These are phyloP conservation scores for Gaillardinia entomophila DNA, from an alignment of 805 yeast genomes.

Conservation along the genomic window DNA sequence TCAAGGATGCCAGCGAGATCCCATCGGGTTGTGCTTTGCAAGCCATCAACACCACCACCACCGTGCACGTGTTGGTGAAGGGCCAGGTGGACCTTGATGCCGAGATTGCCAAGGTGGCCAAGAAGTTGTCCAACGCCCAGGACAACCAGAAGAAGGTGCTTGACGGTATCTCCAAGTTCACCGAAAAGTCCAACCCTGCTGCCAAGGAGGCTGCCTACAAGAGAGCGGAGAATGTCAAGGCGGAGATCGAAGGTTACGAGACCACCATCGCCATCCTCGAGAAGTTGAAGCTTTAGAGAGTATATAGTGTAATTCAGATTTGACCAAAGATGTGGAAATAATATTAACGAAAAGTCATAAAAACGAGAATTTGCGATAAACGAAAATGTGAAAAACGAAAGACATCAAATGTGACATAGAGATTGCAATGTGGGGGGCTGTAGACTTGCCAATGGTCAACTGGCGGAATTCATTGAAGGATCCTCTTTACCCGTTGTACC, in stretches of 20 bases:
- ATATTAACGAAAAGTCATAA: too few relatives aligned
- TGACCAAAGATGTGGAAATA: too few relatives aligned
- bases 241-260: constrained; percentile 87
- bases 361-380: too few relatives aligned
- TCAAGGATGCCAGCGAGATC: constrained; percentile 46
- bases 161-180: constrained; percentile 77
- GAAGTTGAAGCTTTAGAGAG: constrained; percentile 60
- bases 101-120: constrained; percentile 77
- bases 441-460: too few relatives aligned
- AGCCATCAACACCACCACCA: constrained; percentile 73
- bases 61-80: constrained; percentile 86
- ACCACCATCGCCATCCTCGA: constrained; percentile 82
- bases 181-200: constrained; percentile 74
- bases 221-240: constrained; percentile 63
- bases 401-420: too few relatives aligned
- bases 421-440: too few relatives aligned
- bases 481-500: too few relatives aligned
- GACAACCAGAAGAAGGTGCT: constrained; percentile 57
- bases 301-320: too few relatives aligned
- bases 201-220: constrained; percentile 73
- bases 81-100: constrained; percentile 92
- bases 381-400: too few relatives aligned
- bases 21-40: constrained; percentile 90
- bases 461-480: too few relatives aligned
- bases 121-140: constrained; percentile 64